These are phyloP conservation scores for Phellopilus nigrolimitatus DNA, from an alignment of 1,284 basidiomycete genomes.

Conservation along the genomic window DNA sequence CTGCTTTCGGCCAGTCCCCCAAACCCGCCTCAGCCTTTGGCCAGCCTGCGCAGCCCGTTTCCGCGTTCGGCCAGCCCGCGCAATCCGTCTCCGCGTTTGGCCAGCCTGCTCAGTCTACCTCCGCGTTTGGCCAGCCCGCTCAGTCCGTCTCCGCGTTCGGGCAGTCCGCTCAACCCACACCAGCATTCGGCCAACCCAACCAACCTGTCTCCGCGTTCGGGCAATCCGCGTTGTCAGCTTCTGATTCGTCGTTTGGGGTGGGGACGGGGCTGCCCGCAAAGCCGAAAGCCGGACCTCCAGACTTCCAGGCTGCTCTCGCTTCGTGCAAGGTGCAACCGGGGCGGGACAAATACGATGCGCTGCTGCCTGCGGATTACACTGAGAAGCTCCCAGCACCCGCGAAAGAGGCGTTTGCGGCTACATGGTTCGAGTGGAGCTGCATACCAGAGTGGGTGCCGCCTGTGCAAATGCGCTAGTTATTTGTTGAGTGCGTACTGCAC, in stretches of 20 bases:
- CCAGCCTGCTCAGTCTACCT: conserved; percentile 17
- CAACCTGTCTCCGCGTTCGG: conserved; percentile 1
- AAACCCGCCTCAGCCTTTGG: conserved; percentile 23
- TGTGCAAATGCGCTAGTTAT: conserved; percentile 57
- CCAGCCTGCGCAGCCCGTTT: conserved; percentile 21
- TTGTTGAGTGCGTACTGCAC: no score
- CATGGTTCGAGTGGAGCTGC: conserved; percentile 65
- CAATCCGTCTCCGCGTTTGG: conserved; percentile 23
- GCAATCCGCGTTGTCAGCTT: conserved; percentile 27
- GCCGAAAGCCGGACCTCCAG: conserved; percentile 13
- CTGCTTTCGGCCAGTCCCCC: conserved; percentile 32
- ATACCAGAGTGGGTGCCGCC: conserved; percentile 80
- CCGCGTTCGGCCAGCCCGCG: conserved; percentile 32
- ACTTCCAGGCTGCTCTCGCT: conserved; percentile 22
- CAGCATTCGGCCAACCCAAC: conserved; percentile 22
- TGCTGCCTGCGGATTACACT: conserved; percentile 56
- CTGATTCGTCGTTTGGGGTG: no score
- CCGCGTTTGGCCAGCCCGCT: conserved; percentile 23
- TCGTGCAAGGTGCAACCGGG: conserved; percentile 37
- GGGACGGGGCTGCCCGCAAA: no score
- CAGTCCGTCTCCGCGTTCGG: conserved; percentile 22
- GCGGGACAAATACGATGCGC: conserved; percentile 49
- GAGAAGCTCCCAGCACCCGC: conserved; percentile 47
- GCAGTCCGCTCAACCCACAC: conserved; percentile 24
- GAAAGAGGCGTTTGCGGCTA: conserved; percentile 54